Conservation (phyloP, 768 basidiomycete genomes). For the Rhodocollybia butyracea region DNA sequence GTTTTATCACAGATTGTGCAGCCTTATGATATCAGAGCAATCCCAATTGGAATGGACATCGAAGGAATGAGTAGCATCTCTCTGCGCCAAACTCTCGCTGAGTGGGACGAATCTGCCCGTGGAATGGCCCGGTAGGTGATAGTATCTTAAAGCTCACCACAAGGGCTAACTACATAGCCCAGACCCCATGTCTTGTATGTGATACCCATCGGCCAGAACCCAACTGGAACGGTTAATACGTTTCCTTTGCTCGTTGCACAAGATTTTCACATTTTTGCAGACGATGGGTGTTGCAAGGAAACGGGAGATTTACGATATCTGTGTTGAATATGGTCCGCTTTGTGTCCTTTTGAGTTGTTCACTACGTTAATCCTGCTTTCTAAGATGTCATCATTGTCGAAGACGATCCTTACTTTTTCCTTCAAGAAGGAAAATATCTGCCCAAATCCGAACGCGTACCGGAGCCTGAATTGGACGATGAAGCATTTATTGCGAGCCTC, state of each 20-base stretch:
- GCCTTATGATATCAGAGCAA: conserved; percentile 41
- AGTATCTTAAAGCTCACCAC: neutral
- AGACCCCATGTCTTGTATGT: conserved; percentile 75
- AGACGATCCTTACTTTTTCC: conserved; percentile 79
- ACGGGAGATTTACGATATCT: conserved; percentile 78
- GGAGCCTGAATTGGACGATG: conserved; percentile 27
- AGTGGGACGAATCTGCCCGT: conserved; percentile 61
- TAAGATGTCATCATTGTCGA: conserved; percentile 78
- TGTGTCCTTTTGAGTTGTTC: neutral
- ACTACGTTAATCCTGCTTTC: neutral
- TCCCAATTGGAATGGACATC: conserved; percentile 65
- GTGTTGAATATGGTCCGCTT: conserved; percentile 67
- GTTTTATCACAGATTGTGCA: neutral
- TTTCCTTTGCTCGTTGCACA: conserved; percentile 1
- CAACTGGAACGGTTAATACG: conserved; percentile 61
- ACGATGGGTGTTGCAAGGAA: conserved; percentile 65
- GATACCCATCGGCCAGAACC: conserved; percentile 83
- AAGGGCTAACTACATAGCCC: neutral
- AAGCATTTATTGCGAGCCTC: conserved; percentile 49
- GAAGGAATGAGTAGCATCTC: conserved; percentile 63
- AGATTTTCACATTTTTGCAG: conserved; percentile 25
- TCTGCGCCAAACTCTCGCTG: conserved; percentile 54
- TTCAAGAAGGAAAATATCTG: conserved; percentile 58
- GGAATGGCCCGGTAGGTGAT: conserved; percentile 50
- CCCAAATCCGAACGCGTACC: conserved; percentile 34